Evolutionary conservation across 176 grass and related monocot genomes (phyloP), one percentile per base, ranked within the genome.

Genomic region (Poa annua): DNA sequence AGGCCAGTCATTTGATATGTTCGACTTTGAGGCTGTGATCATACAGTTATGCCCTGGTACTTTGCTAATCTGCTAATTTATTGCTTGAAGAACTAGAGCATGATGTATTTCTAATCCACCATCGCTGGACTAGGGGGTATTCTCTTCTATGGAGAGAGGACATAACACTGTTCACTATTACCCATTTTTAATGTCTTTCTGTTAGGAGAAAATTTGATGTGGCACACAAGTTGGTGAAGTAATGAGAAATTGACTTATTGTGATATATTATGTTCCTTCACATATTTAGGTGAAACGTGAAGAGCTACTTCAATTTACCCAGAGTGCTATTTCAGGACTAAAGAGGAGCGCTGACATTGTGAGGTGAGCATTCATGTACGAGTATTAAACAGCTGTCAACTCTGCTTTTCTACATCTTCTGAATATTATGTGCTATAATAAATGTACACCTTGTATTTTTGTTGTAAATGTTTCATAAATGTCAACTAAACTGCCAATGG

Each of bases 261-360:
- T 83, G 56, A 39, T 22, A 73, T 79, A 56, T 66, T 79, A 39
- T 41, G 2, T 54, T 42, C 69, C 6, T 44, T 24, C 76, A 63
- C 76, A 84, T 82, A 84, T 93, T 66, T 81, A 99, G 96, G 96
- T 99, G 85, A 99, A 99, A 81, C 86, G 89, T 80, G 96, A 99
- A 77, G 96, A 99, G 66, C 75, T 99, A 29, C 93, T 99, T 84
- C 96, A 98, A 42, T 98, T 98, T 83, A 92, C 93, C 13, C 93
- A 98, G 85, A 80, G 67, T 57, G 96, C 93, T 55, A 98, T 98
- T 91, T 95, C 87, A 85, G 96, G 93, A 57, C 77, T 98, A 84
- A 98, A 98, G 82, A 72, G 87, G 77, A 98, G 88, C 66, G 87
- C 87, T 87, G 91, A 96, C 74, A 80, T 90, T 81, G 60, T 80